Evolutionary conservation across 108 stramenopile genomes (phyloP).

Genomic region (Nitzschia putrida): DNA sequence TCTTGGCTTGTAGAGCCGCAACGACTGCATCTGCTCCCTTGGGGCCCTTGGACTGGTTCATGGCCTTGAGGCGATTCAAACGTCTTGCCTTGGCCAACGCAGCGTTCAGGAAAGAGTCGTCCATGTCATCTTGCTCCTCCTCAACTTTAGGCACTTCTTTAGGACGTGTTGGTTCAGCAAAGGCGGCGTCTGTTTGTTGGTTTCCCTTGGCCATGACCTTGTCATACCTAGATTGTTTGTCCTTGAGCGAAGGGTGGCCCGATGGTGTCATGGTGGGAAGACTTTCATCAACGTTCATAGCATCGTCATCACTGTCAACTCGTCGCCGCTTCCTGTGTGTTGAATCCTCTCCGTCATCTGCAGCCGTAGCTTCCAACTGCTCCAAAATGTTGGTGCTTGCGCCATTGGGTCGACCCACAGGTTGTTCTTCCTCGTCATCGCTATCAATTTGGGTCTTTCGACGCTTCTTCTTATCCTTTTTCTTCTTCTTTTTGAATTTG

Average conservation of each 20-base stretch:
- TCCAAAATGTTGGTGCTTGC: slow-evolving; percentile 30
- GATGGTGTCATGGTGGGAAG: neutral
- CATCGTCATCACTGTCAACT: slow-evolving; percentile 42
- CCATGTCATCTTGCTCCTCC: slow-evolving; percentile 56
- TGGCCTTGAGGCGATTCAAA: slow-evolving; percentile 66
- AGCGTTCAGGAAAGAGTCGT: slow-evolving; percentile 86
- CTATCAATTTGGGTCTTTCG: slow-evolving; percentile 45
- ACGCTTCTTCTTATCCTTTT: slow-evolving; percentile 57
- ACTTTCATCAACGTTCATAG: slow-evolving; percentile 24
- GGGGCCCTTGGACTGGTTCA: slow-evolving; percentile 31
- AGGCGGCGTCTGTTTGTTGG: slow-evolving; percentile 60
- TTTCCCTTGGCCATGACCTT: slow-evolving; percentile 85
- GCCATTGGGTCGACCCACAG: neutral
- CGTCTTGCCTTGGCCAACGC: slow-evolving; percentile 88
- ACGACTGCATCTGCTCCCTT: slow-evolving; percentile 74
- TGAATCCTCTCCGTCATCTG: slow-evolving; percentile 4
- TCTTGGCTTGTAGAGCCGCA: slow-evolving; percentile 48
- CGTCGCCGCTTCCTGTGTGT: slow-evolving; percentile 43
- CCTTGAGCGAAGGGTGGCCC: slow-evolving; percentile 1
- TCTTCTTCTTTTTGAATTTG: slow-evolving; percentile 63
- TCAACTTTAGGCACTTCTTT: slow-evolving; percentile 6
- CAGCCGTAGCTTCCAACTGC: slow-evolving; percentile 42
- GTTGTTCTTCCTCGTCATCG: slow-evolving; percentile 38
- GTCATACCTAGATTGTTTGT: slow-evolving; percentile 62
- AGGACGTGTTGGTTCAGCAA: slow-evolving; percentile 25